Evolutionary conservation across 768 basidiomycete species (phyloP).

Genomic region (Phylloporus arenicola): DNA sequence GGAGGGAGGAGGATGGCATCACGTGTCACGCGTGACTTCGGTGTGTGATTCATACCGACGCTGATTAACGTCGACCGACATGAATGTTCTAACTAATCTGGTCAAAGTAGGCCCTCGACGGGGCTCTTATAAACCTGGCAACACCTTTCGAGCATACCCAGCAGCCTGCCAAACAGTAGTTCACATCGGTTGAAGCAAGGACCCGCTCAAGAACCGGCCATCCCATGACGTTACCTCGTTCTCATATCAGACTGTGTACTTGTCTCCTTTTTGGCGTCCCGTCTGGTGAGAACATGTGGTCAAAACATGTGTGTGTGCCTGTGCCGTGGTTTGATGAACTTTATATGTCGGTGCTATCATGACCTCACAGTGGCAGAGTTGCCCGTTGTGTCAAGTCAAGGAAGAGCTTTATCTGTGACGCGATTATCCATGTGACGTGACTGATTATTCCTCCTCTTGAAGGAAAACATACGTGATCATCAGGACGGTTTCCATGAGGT

Average conservation of each 20-base stretch:
- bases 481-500: neutral
- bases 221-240: slow-evolving; percentile 6
- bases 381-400: neutral
- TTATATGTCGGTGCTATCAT: neutral
- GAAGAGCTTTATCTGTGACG: neutral
- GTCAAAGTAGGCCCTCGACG: neutral
- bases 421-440: too few species aligned
- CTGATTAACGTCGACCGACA: neutral
- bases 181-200: neutral
- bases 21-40: neutral
- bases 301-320: neutral
- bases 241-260: neutral
- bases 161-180: too few species aligned
- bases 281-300: neutral
- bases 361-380: slow-evolving; percentile 3
- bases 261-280: neutral
- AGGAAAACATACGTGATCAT: neutral
- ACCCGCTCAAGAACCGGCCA: slow-evolving; percentile 1
- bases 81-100: slow-evolving; percentile 1
- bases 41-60: neutral
- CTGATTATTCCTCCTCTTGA: neutral
- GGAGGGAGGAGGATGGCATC: too few species aligned
- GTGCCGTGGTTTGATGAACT: slow-evolving; percentile 1
- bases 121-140: neutral
- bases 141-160: too few species aligned